Conservation (phyloP, 2,329 filamentous ascomycete genomes). For the Penicillium sp. region DNA sequence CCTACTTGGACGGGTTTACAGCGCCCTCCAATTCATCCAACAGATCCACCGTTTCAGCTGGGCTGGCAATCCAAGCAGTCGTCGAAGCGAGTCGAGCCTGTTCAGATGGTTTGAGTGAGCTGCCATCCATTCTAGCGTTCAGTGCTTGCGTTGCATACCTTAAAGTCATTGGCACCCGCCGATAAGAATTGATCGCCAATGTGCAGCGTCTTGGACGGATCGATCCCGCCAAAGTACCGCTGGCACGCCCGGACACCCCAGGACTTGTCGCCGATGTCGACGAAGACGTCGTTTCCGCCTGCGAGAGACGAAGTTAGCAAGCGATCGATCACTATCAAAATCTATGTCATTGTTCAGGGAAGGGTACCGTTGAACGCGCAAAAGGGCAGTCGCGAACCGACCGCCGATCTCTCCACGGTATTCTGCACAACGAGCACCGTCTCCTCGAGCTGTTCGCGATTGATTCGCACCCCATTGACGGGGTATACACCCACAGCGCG, state of each 20-base stretch:
- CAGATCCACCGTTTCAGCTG: conserved; percentile 83
- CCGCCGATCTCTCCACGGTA: conserved; percentile 77
- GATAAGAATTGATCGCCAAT: conserved; percentile 96
- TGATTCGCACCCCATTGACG: conserved; percentile 65
- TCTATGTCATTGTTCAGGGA: background rate
- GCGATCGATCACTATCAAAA: background rate
- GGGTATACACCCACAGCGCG: conserved; percentile 79
- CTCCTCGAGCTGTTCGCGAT: conserved; percentile 89
- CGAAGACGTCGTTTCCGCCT: conserved; percentile 93
- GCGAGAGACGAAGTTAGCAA: background rate
- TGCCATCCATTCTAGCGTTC: background rate
- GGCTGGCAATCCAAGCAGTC: conserved; percentile 95
- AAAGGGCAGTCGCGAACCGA: conserved; percentile 74
- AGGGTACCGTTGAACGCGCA: conserved; percentile 85
- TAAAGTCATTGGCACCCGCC: conserved; percentile 96
- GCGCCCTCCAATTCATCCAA: conserved; percentile 68
- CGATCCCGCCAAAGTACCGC: conserved; percentile 78
- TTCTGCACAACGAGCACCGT: conserved; percentile 94
- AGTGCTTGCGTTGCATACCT: conserved; percentile 50
- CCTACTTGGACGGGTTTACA: conserved; percentile 1
- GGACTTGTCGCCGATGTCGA: conserved; percentile 97
- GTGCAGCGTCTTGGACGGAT: conserved; percentile 79
- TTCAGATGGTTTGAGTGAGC: background rate
- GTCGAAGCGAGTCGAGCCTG: conserved; percentile 82
- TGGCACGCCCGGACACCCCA: conserved; percentile 95